Evolutionary conservation across 2,329 filamentous ascomycete species (phyloP).

Genomic region (Exophiala sp.): DNA sequence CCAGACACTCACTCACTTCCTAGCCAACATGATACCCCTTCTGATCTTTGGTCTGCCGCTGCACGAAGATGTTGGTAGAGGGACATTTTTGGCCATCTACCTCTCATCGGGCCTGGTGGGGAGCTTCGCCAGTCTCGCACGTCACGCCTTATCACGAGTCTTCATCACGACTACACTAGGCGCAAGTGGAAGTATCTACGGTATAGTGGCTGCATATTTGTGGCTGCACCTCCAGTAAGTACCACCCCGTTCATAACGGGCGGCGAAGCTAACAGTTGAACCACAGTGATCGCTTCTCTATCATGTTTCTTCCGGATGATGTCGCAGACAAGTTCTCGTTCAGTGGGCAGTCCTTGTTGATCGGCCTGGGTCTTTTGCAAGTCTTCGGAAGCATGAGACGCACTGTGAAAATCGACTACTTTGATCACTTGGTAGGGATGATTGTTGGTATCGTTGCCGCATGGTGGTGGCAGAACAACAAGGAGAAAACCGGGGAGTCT

Average conservation of each 20-base stretch:
- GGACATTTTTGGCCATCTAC: slow-evolving; percentile 54
- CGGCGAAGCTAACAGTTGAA: slow-evolving; percentile 1
- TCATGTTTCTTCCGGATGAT: slow-evolving; percentile 40
- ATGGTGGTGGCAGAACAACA: slow-evolving; percentile 18
- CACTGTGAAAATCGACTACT: slow-evolving; percentile 38
- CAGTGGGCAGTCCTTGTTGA: slow-evolving; percentile 38
- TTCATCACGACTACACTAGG: slow-evolving; percentile 49
- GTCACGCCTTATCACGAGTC: slow-evolving; percentile 42
- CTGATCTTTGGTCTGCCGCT: slow-evolving; percentile 54
- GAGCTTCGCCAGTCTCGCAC: slow-evolving; percentile 45
- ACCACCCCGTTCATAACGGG: neutral
- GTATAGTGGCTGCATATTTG: slow-evolving; percentile 50
- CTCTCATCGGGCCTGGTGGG: slow-evolving; percentile 47
- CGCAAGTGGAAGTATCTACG: slow-evolving; percentile 50
- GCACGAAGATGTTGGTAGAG: slow-evolving; percentile 55
- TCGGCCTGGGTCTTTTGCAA: slow-evolving; percentile 37
- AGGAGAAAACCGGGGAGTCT: slow-evolving; percentile 3
- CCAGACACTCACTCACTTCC: slow-evolving; percentile 50
- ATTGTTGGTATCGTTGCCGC: slow-evolving; percentile 35
- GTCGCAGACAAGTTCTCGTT: slow-evolving; percentile 42
- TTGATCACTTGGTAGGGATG: slow-evolving; percentile 43
- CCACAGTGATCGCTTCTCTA: slow-evolving; percentile 39
- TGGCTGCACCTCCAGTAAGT: slow-evolving; percentile 45
- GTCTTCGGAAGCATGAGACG: slow-evolving; percentile 32
- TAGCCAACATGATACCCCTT: slow-evolving; percentile 53